phyloP scores from a whole-genome alignment of 2,329 filamentous ascomycete species.

The Fusarium chaquense region DNA sequence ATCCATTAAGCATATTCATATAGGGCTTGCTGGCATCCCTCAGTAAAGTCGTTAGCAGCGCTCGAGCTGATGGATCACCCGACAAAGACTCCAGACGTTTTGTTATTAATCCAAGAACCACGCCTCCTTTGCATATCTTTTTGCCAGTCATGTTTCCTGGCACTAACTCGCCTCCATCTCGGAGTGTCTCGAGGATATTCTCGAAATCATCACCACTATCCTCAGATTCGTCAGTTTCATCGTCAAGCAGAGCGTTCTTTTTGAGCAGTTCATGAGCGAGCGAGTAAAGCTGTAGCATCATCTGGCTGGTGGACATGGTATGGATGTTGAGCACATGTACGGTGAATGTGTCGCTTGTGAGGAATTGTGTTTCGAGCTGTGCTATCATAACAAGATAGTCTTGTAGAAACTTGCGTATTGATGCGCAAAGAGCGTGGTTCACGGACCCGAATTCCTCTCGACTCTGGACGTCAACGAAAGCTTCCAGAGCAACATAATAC shows the following conservation, averaged over 20 bases:
- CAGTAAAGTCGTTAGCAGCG: conserved; percentile 83
- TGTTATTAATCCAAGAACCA: conserved; percentile 89
- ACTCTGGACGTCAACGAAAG: conserved; percentile 94
- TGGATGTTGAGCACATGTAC: conserved; percentile 94
- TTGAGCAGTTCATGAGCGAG: conserved; percentile 89
- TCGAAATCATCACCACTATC: conserved; percentile 88
- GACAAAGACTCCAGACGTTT: conserved; percentile 89
- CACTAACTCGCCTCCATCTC: conserved; percentile 85
- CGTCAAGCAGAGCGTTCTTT: conserved; percentile 87
- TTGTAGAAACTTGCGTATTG: conserved; percentile 89
- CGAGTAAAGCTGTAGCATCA: conserved; percentile 89
- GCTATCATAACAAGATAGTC: conserved; percentile 94
- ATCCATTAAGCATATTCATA: conserved; percentile 98
- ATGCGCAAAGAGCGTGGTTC: conserved; percentile 95
- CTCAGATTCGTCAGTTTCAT: conserved; percentile 77
- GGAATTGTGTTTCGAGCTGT: conserved; percentile 91
- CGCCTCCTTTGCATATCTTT: conserved; percentile 96
- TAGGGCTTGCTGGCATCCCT: conserved; percentile 93
- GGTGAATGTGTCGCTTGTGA: conserved; percentile 90
- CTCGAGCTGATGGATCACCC: conserved; percentile 88
- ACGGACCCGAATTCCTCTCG: conserved; percentile 93
- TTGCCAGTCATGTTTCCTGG: conserved; percentile 84
- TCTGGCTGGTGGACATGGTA: conserved; percentile 88
- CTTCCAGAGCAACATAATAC: conserved; percentile 90
- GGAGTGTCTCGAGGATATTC: conserved; percentile 89